Percentiles rank a stretch among this genome's conserved stretches.
Evolutionary conservation across 2,329 filamentous ascomycete species (phyloP).

Genomic region (Pseudocercospora fuligena): DNA sequence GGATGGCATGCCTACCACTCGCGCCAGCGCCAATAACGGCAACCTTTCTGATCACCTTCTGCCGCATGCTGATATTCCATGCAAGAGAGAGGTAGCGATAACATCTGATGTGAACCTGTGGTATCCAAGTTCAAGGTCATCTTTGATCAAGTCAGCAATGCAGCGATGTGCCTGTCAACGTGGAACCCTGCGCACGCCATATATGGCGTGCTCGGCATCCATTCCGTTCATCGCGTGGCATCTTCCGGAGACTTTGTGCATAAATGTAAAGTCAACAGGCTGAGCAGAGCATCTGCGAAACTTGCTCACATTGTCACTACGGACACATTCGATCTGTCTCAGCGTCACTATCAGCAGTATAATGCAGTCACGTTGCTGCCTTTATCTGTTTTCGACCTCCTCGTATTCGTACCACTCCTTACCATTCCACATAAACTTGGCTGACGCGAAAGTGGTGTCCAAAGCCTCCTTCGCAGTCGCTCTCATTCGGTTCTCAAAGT

Average conservation of each 20-base stretch:
- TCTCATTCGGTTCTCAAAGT: conserved; percentile 2
- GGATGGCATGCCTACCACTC: conserved; percentile 20
- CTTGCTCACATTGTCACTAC: no score
- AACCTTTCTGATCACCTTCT: conserved; percentile 38
- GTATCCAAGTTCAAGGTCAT: not conserved
- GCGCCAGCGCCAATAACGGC: conserved; percentile 41
- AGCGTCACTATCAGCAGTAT: not conserved
- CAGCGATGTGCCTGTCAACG: not conserved
- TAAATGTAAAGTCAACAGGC: no score
- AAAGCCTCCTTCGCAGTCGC: not conserved
- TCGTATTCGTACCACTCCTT: conserved; percentile 12
- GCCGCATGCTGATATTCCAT: not conserved
- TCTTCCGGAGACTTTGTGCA: not conserved
- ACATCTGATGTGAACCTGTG: not conserved
- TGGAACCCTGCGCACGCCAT: not conserved
- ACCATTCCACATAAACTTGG: conserved; percentile 9
- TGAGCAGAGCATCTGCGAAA: no score
- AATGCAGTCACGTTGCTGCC: not conserved
- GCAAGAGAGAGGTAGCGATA: not conserved
- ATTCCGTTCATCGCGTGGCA: not conserved
- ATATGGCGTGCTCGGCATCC: conserved; percentile 8
- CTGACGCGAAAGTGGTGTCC: conserved; percentile 2
- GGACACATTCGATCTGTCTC: no score
- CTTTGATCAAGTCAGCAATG: not conserved
- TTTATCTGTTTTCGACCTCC: not conserved